Conservation (phyloP, 495 filamentous ascomycete genomes). For the Pyronema omphalodes region DNA sequence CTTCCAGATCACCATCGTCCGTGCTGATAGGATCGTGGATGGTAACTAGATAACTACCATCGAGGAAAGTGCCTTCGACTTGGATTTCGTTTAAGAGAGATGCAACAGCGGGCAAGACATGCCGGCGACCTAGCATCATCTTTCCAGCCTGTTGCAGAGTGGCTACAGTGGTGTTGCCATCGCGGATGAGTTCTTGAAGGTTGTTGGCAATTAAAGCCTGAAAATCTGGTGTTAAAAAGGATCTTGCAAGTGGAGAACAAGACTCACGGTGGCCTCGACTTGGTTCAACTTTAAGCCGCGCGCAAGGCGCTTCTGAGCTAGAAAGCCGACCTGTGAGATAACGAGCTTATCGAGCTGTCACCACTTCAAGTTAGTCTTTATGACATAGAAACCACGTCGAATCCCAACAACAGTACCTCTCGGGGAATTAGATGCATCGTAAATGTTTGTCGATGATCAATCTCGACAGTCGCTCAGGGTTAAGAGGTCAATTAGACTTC, state of each 20-base stretch:
- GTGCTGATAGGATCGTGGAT: constrained; percentile 77
- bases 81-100: constrained; percentile 63
- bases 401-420: constrained; percentile 40
- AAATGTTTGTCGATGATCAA: not conserved
- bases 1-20: constrained; percentile 71
- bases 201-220: constrained; percentile 80
- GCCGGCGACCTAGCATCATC: constrained; percentile 83
- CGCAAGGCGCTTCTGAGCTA: constrained; percentile 79
- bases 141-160: constrained; percentile 85
- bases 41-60: constrained; percentile 86
- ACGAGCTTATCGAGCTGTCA: constrained; percentile 83
- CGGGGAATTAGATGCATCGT: constrained; percentile 70
- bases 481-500: too few relatives aligned
- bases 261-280: constrained; percentile 64
- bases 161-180: constrained; percentile 81
- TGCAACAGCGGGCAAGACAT: constrained; percentile 71
- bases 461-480: too few relatives aligned
- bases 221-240: not conserved
- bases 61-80: constrained; percentile 85
- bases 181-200: constrained; percentile 90
- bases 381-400: constrained; percentile 4
- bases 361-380: constrained; percentile 1
- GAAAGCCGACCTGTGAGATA: constrained; percentile 72
- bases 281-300: constrained; percentile 82
- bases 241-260: not conserved